These are phyloP conservation scores for Tricholoma bakamatsutake DNA, from an alignment of 768 basidiomycete genomes.

Conservation along the genomic window DNA sequence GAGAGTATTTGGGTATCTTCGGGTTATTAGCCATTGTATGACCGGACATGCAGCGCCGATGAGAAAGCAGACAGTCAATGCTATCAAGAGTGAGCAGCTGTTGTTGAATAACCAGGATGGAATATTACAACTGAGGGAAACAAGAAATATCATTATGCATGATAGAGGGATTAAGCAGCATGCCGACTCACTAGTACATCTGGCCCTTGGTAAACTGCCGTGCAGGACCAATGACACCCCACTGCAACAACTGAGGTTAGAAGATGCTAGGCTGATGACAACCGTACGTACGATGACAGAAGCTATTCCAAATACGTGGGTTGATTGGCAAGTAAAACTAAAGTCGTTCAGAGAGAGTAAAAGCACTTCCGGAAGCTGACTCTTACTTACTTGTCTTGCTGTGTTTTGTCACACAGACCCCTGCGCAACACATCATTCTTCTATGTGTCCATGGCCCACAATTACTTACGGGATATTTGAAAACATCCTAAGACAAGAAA, in stretches of 20 bases:
- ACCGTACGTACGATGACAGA: conserved; percentile 53
- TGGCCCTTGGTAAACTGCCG: conserved; percentile 49
- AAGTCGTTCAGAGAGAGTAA: neutral
- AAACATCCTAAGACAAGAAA: conserved; percentile 46
- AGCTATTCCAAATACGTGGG: conserved; percentile 45
- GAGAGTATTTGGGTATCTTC: conserved; percentile 55
- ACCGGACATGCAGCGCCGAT: conserved; percentile 64
- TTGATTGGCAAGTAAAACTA: conserved; percentile 48
- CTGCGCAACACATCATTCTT: conserved; percentile 18
- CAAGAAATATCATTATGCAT: neutral
- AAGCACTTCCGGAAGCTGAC: neutral
- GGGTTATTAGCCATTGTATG: conserved; percentile 55
- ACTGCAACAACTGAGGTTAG: conserved; percentile 22
- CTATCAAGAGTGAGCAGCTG: conserved; percentile 19
- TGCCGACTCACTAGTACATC: conserved; percentile 50
- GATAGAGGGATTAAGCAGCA: neutral
- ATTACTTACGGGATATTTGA: conserved; percentile 43
- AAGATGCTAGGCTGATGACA: neutral
- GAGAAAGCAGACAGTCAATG: conserved; percentile 66
- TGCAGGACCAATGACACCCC: conserved; percentile 67
- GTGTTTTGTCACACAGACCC: conserved; percentile 39
- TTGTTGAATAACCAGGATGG: neutral
- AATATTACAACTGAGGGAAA: conserved; percentile 15
- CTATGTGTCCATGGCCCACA: neutral
- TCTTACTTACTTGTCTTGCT: conserved; percentile 38